Evolutionary conservation across 1,284 basidiomycete species (phyloP), one percentile per base, ranked within the genome.

Genomic region (Flammula alnicola): DNA sequence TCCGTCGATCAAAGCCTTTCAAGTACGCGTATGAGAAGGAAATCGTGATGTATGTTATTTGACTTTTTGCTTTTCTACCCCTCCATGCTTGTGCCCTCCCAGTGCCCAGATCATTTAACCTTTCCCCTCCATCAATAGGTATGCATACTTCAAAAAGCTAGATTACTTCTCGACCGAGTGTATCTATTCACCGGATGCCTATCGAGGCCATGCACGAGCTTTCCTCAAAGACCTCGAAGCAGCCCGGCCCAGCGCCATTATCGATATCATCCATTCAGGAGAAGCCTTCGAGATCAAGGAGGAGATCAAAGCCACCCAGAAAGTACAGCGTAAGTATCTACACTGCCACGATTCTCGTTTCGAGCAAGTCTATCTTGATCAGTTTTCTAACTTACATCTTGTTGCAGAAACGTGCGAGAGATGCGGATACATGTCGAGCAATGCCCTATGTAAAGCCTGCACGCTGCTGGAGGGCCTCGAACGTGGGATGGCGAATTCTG

Each of bases 11-110:
- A 53, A 99, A 99, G 73, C 96, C 96, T 3, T 99, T 99, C 81
- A 99, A 98, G 70, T 95, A 98, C 63, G 90, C 95, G 0, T 99
- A 99, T 65, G 97, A 99, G 73, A 99, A 99, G 74, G 96, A 99
- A 72, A 99, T 99, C 37, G 96, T 99, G 57, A 98, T 99, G 95
- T 93, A 58, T 56, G 83, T 70, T 1, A 3, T 32, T 19, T 27
- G 3, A 11, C 30, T 43, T 30, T 14, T 31, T 32, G n/a, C n/a
- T n/a, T n/a, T n/a, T n/a, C n/a, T n/a, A n/a, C n/a, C n/a, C n/a
- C n/a, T n/a, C n/a, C n/a, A n/a, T n/a, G n/a, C n/a, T n/a, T n/a
- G n/a, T n/a, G n/a, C n/a, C n/a, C n/a, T n/a, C n/a, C n/a, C n/a
- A n/a, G n/a, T n/a, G n/a, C n/a, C n/a, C n/a, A n/a, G n/a, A n/a